Conservation (phyloP, 306 rosid genomes). For the Urtica urens region DNA sequence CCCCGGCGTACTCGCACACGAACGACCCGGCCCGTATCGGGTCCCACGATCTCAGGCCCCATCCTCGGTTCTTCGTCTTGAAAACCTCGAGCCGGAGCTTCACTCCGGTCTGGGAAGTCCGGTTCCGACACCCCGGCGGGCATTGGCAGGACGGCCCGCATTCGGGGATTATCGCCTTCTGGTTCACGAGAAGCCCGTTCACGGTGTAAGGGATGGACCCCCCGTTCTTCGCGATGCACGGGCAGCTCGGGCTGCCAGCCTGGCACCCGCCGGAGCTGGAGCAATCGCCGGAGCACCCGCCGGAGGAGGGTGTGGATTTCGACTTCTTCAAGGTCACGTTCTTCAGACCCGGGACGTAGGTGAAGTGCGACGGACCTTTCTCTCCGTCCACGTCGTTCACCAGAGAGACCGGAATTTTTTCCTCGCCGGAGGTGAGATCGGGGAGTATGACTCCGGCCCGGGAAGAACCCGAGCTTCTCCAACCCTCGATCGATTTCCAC, state of each 20-base stretch:
- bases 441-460: constrained; percentile 74
- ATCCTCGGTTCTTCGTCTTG: constrained; percentile 63
- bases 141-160: constrained; percentile 78
- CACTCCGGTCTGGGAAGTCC: constrained; percentile 62
- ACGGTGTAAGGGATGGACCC: constrained; percentile 53
- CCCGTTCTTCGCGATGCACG: constrained; percentile 64
- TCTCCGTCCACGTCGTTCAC: constrained; percentile 84
- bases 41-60: constrained; percentile 95
- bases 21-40: constrained; percentile 81
- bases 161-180: constrained; percentile 58
- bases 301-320: constrained; percentile 35
- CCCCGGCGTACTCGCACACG: constrained; percentile 86
- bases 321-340: constrained; percentile 37
- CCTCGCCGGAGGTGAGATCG: constrained; percentile 84
- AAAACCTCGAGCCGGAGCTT: constrained; percentile 74
- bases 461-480: constrained; percentile 49
- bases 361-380: constrained; percentile 93
- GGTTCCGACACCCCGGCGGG: constrained; percentile 63
- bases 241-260: constrained; percentile 41
- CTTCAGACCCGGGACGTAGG: constrained; percentile 52
- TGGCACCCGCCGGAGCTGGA: constrained; percentile 67
- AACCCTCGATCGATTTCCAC: constrained; percentile 71
- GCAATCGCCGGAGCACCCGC: too few relatives aligned
- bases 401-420: constrained; percentile 75
- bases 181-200: constrained; percentile 44